phyloP scores from a whole-genome alignment of 1,284 basidiomycete genomes.

The Jaminaea rosea region DNA sequence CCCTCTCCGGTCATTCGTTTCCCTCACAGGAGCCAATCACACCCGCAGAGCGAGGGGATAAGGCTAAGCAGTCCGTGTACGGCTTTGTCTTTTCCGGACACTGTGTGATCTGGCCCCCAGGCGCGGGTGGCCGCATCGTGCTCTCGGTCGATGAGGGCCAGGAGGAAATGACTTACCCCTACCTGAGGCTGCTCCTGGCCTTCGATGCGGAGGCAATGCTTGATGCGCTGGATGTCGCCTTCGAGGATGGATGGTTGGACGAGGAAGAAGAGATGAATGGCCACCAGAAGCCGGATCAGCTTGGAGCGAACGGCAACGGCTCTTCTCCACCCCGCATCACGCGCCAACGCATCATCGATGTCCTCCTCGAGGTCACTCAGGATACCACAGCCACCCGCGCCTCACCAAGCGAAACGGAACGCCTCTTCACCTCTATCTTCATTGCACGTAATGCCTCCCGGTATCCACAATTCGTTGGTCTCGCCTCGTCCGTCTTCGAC shows the following conservation, averaged over 20 bases:
- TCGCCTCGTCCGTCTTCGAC: constrained; percentile 63
- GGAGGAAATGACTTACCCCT: constrained; percentile 60
- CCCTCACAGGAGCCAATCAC: constrained; percentile 66
- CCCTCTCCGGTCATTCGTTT: constrained; percentile 75
- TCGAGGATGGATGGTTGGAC: constrained; percentile 85
- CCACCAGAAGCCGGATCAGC: not conserved
- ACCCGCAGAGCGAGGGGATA: not conserved
- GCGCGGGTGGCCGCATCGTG: constrained; percentile 62
- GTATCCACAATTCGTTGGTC: constrained; percentile 78
- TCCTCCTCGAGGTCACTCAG: constrained; percentile 66
- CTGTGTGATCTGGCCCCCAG: constrained; percentile 67
- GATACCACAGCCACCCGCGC: not conserved
- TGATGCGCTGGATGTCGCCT: constrained; percentile 84
- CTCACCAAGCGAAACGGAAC: not conserved
- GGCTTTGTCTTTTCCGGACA: constrained; percentile 72
- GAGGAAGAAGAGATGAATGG: constrained; percentile 52
- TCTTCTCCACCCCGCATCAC: constrained; percentile 49
- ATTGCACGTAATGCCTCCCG: constrained; percentile 92
- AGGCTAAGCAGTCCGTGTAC: constrained; percentile 54
- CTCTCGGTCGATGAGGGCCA: constrained; percentile 49
- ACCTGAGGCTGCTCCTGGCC: constrained; percentile 68
- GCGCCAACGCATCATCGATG: constrained; percentile 73
- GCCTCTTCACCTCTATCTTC: constrained; percentile 84
- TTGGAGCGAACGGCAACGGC: constrained; percentile 5
- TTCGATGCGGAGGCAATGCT: constrained; percentile 93